phyloP scores from a whole-genome alignment of 495 filamentous ascomycete genomes.

The Penicillium fimorum region DNA sequence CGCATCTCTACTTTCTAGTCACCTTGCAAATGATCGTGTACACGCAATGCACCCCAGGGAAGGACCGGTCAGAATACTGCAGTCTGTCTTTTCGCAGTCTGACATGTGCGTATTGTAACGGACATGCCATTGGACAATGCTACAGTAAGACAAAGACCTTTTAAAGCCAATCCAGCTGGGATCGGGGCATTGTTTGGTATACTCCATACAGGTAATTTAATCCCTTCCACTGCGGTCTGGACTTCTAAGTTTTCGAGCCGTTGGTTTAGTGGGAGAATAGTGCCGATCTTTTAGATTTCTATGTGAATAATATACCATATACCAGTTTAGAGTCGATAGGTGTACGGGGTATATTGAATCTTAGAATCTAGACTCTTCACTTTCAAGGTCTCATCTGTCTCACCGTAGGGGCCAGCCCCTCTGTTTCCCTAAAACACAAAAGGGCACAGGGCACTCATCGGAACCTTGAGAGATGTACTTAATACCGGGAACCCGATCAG shows the following conservation, averaged over 20 bases:
- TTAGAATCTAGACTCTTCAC: not conserved
- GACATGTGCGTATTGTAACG: not conserved
- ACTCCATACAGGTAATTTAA: not conserved
- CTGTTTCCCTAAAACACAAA: not conserved
- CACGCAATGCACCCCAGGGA: not conserved
- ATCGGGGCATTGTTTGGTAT: not conserved
- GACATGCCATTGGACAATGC: conserved; percentile 3
- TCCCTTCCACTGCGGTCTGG: conserved; percentile 9
- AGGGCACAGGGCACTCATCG: not conserved
- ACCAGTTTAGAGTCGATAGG: too few relatives aligned
- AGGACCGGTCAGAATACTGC: conserved; percentile 9
- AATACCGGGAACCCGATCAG: not conserved
- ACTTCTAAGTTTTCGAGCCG: not conserved
- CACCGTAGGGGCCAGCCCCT: not conserved
- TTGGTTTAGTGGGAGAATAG: conserved; percentile 10
- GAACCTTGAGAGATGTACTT: not conserved
- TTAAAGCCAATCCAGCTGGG: conserved; percentile 1
- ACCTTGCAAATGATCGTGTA: not conserved
- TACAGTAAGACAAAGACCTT: not conserved
- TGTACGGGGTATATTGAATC: not conserved
- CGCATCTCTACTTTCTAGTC: not conserved
- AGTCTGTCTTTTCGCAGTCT: conserved; percentile 3
- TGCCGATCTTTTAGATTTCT: conserved; percentile 7
- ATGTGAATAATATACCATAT: not conserved
- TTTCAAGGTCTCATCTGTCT: not conserved